A percentile compares a stretch with the other conserved stretches of the same genome.
phyloP scores from a whole-genome alignment of 768 basidiomycete species.

The Leccinum incarnatum region DNA sequence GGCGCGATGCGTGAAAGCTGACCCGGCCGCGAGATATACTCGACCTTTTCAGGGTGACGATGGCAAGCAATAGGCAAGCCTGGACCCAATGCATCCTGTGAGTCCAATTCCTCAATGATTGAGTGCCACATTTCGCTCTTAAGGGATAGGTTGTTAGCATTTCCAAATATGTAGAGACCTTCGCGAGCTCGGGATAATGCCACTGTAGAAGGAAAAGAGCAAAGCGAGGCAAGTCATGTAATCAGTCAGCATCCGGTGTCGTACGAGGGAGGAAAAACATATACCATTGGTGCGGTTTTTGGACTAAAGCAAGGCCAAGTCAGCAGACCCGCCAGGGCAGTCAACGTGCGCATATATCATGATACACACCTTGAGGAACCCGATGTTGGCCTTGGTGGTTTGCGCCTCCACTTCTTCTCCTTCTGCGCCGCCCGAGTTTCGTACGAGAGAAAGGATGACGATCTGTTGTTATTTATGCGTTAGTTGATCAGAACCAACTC shows the following conservation, averaged over 20 bases:
- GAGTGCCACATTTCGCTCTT: constrained; percentile 56
- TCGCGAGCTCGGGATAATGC: constrained; percentile 73
- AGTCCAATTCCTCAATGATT: constrained; percentile 57
- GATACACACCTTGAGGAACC: constrained; percentile 59
- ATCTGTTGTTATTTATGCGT: constrained; percentile 37
- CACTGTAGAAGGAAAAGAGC: constrained; percentile 36
- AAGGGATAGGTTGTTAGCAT: constrained; percentile 50
- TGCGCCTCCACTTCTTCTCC: constrained; percentile 30
- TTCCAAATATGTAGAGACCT: constrained; percentile 72
- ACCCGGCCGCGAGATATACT: constrained; percentile 49
- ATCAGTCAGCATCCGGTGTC: not conserved
- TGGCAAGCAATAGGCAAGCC: constrained; percentile 58
- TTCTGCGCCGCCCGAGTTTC: constrained; percentile 57
- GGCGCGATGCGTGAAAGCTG: constrained; percentile 50
- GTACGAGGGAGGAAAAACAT: not conserved
- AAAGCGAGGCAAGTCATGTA: not conserved
- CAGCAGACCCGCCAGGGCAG: not conserved
- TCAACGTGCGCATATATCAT: constrained; percentile 21
- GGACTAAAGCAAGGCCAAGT: constrained; percentile 36
- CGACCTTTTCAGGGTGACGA: constrained; percentile 45
- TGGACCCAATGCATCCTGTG: constrained; percentile 43
- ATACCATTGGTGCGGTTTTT: constrained; percentile 54
- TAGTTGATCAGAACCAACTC: not conserved
- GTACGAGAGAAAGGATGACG: constrained; percentile 70
- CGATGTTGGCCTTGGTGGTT: constrained; percentile 44